Base-by-base conservation (phyloP, 306 rosid genomes). In the Albizia julibrissin region DNA sequence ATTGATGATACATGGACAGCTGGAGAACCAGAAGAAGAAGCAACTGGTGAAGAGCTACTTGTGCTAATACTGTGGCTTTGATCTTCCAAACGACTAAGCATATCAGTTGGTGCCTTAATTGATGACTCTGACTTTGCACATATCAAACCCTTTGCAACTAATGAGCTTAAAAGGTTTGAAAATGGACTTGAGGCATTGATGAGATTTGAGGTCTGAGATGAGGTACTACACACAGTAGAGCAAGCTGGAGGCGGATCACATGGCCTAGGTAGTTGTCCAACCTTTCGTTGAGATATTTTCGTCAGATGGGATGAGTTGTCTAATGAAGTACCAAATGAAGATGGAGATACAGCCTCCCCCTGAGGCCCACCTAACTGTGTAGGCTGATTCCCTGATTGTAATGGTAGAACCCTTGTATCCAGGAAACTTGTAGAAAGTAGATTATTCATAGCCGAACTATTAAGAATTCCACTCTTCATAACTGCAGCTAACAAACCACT, bases 71-170 rank as follows among this genome's bases (percentile, higher is more conserved):
- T 79, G 16, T 82, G 77, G 69, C 79, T 82, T 88, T 82, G 82
- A 37, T 65, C 89, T 84, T 89, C 83, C 22, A 29, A 76, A 68
- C 76, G 84, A 46, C 72, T 33, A 31, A 47, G 83, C 61, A 61
- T 54, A 79, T 91, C 85, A 47, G 83, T 24, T 65, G 93, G 69
- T 21, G 80, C 86, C 65, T 4, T 76, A 61, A 83, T 70, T 12
- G 78, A 61, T 22, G 84, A 64, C 74, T 90, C 97, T 2, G 86
- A 71, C 70, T 91, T 91, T 58, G 97, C 89, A 29, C 94, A 91
- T 77, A 94, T 92, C 84, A 94, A 87, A 70, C 98, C 98, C 86
- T 91, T 90, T 2, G 93, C 97, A 79, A 94, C 98, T 82, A 94
- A 88, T 46, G 97, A 91, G 85, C 92, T 94, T 84, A 94, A 78